phyloP scores from a whole-genome alignment of 306 rosid genomes.

The Sindora glabra region DNA sequence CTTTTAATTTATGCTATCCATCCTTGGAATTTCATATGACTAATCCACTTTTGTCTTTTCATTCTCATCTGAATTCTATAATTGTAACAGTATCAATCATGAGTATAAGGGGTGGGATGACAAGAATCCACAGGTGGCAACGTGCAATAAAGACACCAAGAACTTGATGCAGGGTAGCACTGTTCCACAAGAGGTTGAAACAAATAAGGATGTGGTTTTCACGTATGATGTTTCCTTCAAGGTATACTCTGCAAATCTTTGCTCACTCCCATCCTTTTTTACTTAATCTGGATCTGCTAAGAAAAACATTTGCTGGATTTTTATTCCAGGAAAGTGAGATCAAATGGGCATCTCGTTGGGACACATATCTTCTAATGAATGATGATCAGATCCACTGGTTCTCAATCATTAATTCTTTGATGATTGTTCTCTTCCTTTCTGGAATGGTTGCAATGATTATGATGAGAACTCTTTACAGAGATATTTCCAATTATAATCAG shows the following conservation, averaged over 20 bases:
- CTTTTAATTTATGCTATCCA: too few relatives aligned
- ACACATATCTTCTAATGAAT: slow-evolving; percentile 73
- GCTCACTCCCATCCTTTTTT: background rate
- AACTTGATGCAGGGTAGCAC: slow-evolving; percentile 45
- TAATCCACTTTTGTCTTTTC: background rate
- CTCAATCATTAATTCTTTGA: slow-evolving; percentile 60
- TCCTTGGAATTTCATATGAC: background rate
- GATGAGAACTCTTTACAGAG: slow-evolving; percentile 75
- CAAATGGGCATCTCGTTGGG: slow-evolving; percentile 86
- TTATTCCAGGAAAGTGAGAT: slow-evolving; percentile 50
- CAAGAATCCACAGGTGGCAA: slow-evolving; percentile 39
- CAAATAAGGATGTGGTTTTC: slow-evolving; percentile 45
- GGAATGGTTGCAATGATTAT: slow-evolving; percentile 83
- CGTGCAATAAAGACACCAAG: slow-evolving; percentile 66
- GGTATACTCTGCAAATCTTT: slow-evolving; percentile 24
- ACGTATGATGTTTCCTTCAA: slow-evolving; percentile 65
- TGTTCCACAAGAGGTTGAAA: slow-evolving; percentile 62
- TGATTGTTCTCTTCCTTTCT: slow-evolving; percentile 74
- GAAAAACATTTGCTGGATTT: background rate
- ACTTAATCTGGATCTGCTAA: background rate
- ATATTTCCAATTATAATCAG: slow-evolving; percentile 69
- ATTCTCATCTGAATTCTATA: slow-evolving; percentile 3
- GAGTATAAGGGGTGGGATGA: slow-evolving; percentile 54
- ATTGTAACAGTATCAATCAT: slow-evolving; percentile 46
- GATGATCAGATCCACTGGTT: too few relatives aligned